Base-by-base conservation (phyloP, 169 alveolate genomes). In the Eimeria necatrix region DNA sequence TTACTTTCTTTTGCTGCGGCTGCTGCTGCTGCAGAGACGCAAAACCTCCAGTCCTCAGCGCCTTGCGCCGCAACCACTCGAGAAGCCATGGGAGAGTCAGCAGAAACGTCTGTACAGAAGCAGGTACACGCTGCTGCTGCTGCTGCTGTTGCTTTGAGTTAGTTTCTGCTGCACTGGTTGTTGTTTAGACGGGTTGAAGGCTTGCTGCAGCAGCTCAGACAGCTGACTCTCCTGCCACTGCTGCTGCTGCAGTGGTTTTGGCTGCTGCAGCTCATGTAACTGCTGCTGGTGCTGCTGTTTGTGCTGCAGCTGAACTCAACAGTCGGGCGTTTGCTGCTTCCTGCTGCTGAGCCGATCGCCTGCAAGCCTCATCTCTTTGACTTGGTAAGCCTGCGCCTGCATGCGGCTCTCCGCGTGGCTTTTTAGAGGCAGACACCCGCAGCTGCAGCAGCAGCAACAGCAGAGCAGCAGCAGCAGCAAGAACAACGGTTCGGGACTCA, bases 321-420 rank as follows among this genome's bases (percentile, higher is more conserved):
- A 18, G 78, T 68, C 2, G 78, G 78, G 0, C 78, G 78, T 78
- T 20, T 49, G 64, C 6, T 78, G 41, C 88, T 49, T 6, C 88
- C 88, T 32, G 12, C 88, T 8, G n/a, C 56, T 5, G 70, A 78
- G 68, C 68, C 68, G 32, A 22, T 78, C 41, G 70, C 88, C 26
- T 78, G 88, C 88, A 78, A 78, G 64, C 88, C 88, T 26, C 88
- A 32, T 2, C 88, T 78, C 61, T 78, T 78, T 32, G 88, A 78
- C 88, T 32, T 78, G 60, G 88, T 78, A 18, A 49, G 88, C 3
- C 12, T 24, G 24, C 80, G 12, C 68, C 20, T 56, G 12, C 68
- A 12, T 18, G 12, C 12, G 68, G 68, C 68, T 56, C 22, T 56
- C 68, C 20, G 22, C 68, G 68, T 18, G 12, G 68, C 68, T 56